phyloP scores from a whole-genome alignment of 2,329 filamentous ascomycete species.

The Monosporascus sp. region DNA sequence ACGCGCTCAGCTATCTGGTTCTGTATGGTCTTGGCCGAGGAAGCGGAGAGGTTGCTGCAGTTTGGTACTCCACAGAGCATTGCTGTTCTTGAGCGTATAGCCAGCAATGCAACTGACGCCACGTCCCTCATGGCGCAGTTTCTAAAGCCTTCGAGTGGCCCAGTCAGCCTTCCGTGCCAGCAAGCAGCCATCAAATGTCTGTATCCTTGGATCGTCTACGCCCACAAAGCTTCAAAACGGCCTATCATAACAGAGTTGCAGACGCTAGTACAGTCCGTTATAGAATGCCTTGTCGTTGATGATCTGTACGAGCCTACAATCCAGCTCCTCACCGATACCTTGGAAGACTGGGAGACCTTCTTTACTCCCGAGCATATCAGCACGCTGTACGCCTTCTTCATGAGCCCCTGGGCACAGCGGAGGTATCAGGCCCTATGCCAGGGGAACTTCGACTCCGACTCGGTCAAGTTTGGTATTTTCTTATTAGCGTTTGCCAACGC shows the following conservation, averaged over 20 bases:
- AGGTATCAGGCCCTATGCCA: conserved; percentile 50
- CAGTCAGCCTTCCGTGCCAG: conserved; percentile 29
- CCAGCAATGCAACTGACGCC: conserved; percentile 44
- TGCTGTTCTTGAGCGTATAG: conserved; percentile 44
- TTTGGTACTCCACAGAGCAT: conserved; percentile 56
- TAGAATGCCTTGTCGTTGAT: conserved; percentile 55
- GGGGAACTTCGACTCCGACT: conserved; percentile 59
- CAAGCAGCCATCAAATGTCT: conserved; percentile 56
- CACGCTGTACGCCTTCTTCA: conserved; percentile 53
- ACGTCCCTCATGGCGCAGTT: conserved; percentile 40
- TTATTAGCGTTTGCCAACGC: conserved; percentile 65
- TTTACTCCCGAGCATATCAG: conserved; percentile 54
- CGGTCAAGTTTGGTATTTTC: conserved; percentile 59
- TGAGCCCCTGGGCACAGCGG: conserved; percentile 52
- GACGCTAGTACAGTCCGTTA: conserved; percentile 52
- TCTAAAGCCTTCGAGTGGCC: conserved; percentile 21
- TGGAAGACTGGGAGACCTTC: conserved; percentile 60
- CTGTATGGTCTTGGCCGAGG: conserved; percentile 56
- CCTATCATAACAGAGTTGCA: conserved; percentile 55
- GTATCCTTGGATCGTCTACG: conserved; percentile 70
- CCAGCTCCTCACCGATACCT: conserved; percentile 59
- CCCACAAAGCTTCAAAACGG: conserved; percentile 55
- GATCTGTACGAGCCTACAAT: conserved; percentile 54
- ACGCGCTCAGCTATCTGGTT: conserved; percentile 61
- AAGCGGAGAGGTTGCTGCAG: conserved; percentile 48